phyloP scores from a whole-genome alignment of 352 stramenopile genomes.

The Pseudoperonospora humuli region DNA sequence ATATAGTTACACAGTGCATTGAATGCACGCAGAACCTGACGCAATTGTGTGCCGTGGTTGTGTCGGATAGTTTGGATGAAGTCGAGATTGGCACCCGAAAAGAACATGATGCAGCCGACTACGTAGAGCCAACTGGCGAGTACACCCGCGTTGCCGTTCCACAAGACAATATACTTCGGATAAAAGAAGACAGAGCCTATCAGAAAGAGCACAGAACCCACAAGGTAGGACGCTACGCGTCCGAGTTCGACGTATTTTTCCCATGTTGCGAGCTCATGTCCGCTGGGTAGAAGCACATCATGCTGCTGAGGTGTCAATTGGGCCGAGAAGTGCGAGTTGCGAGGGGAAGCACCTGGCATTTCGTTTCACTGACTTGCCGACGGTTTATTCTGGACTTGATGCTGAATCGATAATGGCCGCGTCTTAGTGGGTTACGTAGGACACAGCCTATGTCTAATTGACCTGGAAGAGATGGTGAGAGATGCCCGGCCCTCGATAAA shows the following conservation, averaged over 20 bases:
- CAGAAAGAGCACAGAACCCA: slow-evolving; percentile 67
- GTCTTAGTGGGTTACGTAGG: slow-evolving; percentile 1
- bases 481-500: too few relatives aligned
- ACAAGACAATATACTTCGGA: slow-evolving; percentile 56
- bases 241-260: slow-evolving; percentile 48
- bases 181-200: slow-evolving; percentile 78
- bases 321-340: slow-evolving; percentile 24
- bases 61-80: slow-evolving; percentile 59
- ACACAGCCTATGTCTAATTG: too few relatives aligned
- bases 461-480: too few relatives aligned
- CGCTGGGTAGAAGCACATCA: slow-evolving; percentile 11
- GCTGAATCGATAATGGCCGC: slow-evolving; percentile 18
- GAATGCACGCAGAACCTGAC: slow-evolving; percentile 51
- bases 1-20: slow-evolving; percentile 59
- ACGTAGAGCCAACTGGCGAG: slow-evolving; percentile 67
- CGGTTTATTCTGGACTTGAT: slow-evolving; percentile 12
- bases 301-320: slow-evolving; percentile 17
- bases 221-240: slow-evolving; percentile 45
- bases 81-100: slow-evolving; percentile 58
- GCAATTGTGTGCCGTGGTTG: slow-evolving; percentile 42
- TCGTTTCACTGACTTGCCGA: background rate
- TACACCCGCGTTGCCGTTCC: slow-evolving; percentile 47
- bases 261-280: slow-evolving; percentile 22
- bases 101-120: slow-evolving; percentile 65
- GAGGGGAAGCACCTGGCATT: slow-evolving; percentile 22